These are phyloP conservation scores for Colletotrichum somersetense DNA, from an alignment of 2,329 filamentous ascomycete species.

Conservation along the genomic window DNA sequence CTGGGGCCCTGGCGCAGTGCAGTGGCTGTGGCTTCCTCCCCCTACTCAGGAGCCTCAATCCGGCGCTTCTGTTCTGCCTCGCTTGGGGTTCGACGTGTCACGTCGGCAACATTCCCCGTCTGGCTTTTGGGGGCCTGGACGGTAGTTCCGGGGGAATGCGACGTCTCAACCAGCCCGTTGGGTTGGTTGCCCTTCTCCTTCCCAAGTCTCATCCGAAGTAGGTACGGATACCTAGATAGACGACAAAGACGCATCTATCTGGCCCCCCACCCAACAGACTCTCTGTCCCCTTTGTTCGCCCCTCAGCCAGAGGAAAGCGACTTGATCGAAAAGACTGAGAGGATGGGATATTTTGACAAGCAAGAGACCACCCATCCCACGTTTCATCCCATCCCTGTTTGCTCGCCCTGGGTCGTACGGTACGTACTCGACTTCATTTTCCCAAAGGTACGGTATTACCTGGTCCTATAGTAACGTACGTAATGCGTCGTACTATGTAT, in stretches of 20 bases:
- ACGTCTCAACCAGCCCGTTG: slow-evolving; percentile 16
- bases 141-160: slow-evolving; percentile 3
- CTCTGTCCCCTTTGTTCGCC: neutral
- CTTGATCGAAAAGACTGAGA: neutral
- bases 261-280: neutral
- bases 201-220: neutral
- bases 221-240: neutral
- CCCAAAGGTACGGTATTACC: neutral
- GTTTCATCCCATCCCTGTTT: neutral
- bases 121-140: slow-evolving; percentile 1
- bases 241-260: neutral
- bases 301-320: neutral
- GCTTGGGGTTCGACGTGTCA: neutral
- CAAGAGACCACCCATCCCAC: slow-evolving; percentile 36
- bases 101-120: slow-evolving; percentile 9
- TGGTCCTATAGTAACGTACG: neutral
- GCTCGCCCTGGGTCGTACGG: neutral
- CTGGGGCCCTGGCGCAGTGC: neutral
- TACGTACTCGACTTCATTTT: neutral
- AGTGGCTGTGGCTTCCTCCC: neutral
- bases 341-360: slow-evolving; percentile 30
- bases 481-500: too few relatives aligned
- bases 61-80: neutral
- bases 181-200: neutral
- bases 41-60: slow-evolving; percentile 12